Conservation (phyloP, 305 asterid species). For the Plantago coronopus region DNA sequence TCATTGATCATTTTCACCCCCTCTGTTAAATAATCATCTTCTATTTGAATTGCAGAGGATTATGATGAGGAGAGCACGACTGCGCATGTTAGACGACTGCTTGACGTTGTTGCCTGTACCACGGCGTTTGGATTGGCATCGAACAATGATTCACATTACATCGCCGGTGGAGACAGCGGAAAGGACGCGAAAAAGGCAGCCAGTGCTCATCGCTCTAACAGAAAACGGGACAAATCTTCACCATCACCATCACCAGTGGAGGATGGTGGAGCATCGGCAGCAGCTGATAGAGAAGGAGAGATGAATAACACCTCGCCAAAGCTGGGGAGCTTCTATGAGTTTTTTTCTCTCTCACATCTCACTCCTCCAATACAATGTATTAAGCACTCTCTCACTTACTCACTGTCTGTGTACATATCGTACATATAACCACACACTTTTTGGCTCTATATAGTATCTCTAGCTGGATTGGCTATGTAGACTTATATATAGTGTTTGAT, state of each 20-base stretch:
- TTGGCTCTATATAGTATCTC: too few relatives aligned
- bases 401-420: slow-evolving; percentile 2
- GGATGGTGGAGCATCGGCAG: slow-evolving; percentile 37
- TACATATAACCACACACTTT: too few relatives aligned
- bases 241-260: slow-evolving; percentile 46
- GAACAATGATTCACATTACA: slow-evolving; percentile 29
- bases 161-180: slow-evolving; percentile 26
- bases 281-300: slow-evolving; percentile 71
- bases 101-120: slow-evolving; percentile 82
- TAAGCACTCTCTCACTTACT: slow-evolving; percentile 20
- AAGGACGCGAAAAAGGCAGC: slow-evolving; percentile 65
- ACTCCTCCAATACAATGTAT: slow-evolving; percentile 90
- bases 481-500: slow-evolving; percentile 13
- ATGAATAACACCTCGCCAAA: slow-evolving; percentile 80
- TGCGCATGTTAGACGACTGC: slow-evolving; percentile 83
- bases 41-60: slow-evolving; percentile 53
- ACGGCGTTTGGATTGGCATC: slow-evolving; percentile 83
- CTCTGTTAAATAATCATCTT: background rate
- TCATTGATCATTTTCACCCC: slow-evolving; percentile 11
- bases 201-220: slow-evolving; percentile 46
- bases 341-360: slow-evolving; percentile 94
- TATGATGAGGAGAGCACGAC: slow-evolving; percentile 77
- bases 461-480: slow-evolving; percentile 4
- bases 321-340: slow-evolving; percentile 91
- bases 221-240: slow-evolving; percentile 43